Percentiles rank a stretch among this genome's conserved stretches.
These are phyloP conservation scores for Dictyostelium firmibasis DNA, from an alignment of 78 protist species.

Conservation along the genomic window DNA sequence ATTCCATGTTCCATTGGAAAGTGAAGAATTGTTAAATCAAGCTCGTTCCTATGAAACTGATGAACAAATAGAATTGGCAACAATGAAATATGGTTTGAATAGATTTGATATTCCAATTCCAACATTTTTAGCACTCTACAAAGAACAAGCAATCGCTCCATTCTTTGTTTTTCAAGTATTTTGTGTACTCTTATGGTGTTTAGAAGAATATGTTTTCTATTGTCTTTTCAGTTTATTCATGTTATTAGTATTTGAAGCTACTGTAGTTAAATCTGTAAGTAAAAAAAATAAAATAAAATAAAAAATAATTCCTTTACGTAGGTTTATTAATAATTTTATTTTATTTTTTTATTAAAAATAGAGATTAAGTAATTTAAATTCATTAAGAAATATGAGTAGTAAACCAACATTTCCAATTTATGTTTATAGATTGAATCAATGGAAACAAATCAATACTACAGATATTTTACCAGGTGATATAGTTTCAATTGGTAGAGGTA, in stretches of 20 bases:
- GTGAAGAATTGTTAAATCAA: not conserved
- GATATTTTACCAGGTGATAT: slow-evolving; percentile 84
- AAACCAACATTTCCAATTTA: slow-evolving; percentile 66
- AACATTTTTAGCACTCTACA: slow-evolving; percentile 88
- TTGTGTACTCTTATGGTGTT: slow-evolving; percentile 96
- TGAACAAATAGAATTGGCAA: slow-evolving; percentile 16
- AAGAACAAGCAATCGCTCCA: slow-evolving; percentile 98
- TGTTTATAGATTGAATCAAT: slow-evolving; percentile 69
- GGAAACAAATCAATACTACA: slow-evolving; percentile 74
- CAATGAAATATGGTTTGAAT: slow-evolving; percentile 50
- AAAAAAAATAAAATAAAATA: not conserved
- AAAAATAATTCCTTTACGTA: no score
- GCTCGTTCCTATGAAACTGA: slow-evolving; percentile 26
- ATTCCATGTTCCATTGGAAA: not conserved
- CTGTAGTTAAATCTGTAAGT: slow-evolving; percentile 86
- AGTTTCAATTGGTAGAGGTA: slow-evolving; percentile 41
- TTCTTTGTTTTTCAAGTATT: slow-evolving; percentile 98
- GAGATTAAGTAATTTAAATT: slow-evolving; percentile 71
- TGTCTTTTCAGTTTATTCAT: slow-evolving; percentile 96
- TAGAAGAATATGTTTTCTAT: slow-evolving; percentile 96
- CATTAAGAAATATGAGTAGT: slow-evolving; percentile 78
- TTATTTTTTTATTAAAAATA: not conserved
- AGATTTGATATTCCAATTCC: slow-evolving; percentile 94
- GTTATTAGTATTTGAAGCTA: slow-evolving; percentile 96
- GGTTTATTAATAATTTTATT: not conserved